These are phyloP conservation scores for Periglandula ipomoeae DNA, from an alignment of 2,329 filamentous ascomycete genomes.

Conservation along the genomic window DNA sequence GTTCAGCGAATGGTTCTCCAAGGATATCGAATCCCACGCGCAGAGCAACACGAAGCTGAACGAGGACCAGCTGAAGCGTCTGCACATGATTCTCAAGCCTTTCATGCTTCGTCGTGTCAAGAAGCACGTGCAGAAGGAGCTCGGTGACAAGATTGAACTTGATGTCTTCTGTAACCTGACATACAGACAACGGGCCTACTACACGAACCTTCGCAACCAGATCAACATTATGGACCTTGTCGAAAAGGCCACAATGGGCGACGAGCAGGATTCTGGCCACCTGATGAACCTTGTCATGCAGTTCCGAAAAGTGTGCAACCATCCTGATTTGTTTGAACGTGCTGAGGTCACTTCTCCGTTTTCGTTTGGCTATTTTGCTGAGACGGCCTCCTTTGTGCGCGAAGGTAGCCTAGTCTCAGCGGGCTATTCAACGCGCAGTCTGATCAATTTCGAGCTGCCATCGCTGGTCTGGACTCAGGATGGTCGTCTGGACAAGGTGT, in stretches of 20 bases:
- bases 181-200: constrained; percentile 90
- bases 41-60: constrained; percentile 99
- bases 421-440: constrained; percentile 76
- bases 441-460: constrained; percentile 79
- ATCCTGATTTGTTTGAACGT: constrained; percentile 92
- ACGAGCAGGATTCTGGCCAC: constrained; percentile 90
- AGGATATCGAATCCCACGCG: constrained; percentile 95
- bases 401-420: constrained; percentile 75
- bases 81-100: constrained; percentile 98
- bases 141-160: constrained; percentile 96
- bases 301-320: constrained; percentile 98
- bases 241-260: constrained; percentile 89
- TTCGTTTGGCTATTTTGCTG: constrained; percentile 77
- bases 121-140: constrained; percentile 98
- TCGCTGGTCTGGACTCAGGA: constrained; percentile 72
- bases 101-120: constrained; percentile 99
- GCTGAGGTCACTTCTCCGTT: constrained; percentile 85
- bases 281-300: constrained; percentile 99
- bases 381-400: constrained; percentile 89
- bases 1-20: constrained; percentile 90
- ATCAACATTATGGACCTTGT: constrained; percentile 99
- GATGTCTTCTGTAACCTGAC: constrained; percentile 96
- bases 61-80: constrained; percentile 89
- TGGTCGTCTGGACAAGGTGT: constrained; percentile 65
- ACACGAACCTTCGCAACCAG: constrained; percentile 85